Evolutionary conservation across 148 eudicot species (phyloP).

Genomic region (Mesembryanthemum crystallinum): DNA sequence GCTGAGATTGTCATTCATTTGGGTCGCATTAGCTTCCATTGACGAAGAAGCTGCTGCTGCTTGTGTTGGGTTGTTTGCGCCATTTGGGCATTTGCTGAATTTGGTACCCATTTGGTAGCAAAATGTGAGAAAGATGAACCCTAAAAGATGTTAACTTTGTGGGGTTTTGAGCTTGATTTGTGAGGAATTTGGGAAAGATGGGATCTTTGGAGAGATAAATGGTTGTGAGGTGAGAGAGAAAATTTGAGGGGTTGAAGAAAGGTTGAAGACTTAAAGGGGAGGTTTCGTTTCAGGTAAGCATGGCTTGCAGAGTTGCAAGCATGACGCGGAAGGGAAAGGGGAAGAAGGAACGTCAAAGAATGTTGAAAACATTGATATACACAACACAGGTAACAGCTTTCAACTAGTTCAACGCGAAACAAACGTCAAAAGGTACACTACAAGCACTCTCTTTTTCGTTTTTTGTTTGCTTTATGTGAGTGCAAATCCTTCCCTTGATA

Average conservation of each 20-base stretch:
- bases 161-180: neutral
- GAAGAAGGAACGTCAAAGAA: neutral
- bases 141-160: constrained; percentile 7
- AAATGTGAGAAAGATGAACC: neutral
- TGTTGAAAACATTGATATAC: neutral
- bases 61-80: neutral
- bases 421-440: neutral
- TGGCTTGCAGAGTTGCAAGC: neutral
- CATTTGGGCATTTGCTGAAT: constrained; percentile 23
- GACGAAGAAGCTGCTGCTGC: neutral
- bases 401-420: neutral
- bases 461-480: neutral
- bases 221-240: neutral
- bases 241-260: neutral
- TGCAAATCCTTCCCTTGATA: too few relatives aligned
- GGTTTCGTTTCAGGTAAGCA: neutral
- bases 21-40: constrained; percentile 22
- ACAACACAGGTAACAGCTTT: too few relatives aligned
- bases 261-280: neutral
- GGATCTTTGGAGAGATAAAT: neutral
- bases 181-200: constrained; percentile 13
- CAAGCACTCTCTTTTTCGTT: neutral
- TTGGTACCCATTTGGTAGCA: constrained; percentile 24
- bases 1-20: constrained; percentile 41
- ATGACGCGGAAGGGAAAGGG: neutral